These are phyloP conservation scores for Coniophora puteana DNA, from an alignment of 1,284 basidiomycete genomes.

Conservation along the genomic window DNA sequence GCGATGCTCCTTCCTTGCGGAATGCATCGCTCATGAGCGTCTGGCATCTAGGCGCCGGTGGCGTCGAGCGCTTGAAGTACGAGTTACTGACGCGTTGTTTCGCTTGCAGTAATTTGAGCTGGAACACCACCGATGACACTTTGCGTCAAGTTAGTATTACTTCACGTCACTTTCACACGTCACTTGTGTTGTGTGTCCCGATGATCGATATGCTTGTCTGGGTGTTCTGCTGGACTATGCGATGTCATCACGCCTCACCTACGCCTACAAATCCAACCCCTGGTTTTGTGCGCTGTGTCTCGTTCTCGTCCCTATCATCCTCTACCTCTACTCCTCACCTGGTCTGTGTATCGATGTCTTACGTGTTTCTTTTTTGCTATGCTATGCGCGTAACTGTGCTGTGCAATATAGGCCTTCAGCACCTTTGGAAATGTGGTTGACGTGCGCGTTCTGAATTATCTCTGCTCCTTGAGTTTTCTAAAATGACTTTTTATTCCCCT, in stretches of 20 bases:
- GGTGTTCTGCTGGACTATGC: no score
- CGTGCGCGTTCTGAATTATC: conserved; percentile 67
- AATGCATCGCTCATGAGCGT: conserved; percentile 50
- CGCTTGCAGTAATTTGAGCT: conserved; percentile 79
- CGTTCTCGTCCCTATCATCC: conserved; percentile 6
- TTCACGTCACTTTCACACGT: conserved; percentile 31
- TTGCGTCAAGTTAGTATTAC: conserved; percentile 78
- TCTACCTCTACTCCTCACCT: conserved; percentile 15
- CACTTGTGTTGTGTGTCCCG: conserved; percentile 32
- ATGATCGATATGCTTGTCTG: conserved; percentile 22
- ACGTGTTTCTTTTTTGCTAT: conserved; percentile 28
- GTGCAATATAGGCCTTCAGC: conserved; percentile 65
- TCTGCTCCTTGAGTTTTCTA: no score
- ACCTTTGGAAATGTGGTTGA: conserved; percentile 67
- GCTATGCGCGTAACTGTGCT: conserved; percentile 15
- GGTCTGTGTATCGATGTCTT: conserved; percentile 28
- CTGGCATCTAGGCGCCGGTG: conserved; percentile 28
- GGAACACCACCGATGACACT: conserved; percentile 92
- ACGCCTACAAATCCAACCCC: conserved; percentile 4
- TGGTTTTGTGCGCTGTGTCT: conserved; percentile 2
- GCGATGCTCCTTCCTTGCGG: conserved; percentile 39
- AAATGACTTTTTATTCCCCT: no score
- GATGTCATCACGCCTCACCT: no score
- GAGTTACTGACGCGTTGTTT: no score
- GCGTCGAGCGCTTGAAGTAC: no score